Evolutionary conservation across 139 green algal species (phyloP).

Genomic region (Deuterostichococcus epilithicus): DNA sequence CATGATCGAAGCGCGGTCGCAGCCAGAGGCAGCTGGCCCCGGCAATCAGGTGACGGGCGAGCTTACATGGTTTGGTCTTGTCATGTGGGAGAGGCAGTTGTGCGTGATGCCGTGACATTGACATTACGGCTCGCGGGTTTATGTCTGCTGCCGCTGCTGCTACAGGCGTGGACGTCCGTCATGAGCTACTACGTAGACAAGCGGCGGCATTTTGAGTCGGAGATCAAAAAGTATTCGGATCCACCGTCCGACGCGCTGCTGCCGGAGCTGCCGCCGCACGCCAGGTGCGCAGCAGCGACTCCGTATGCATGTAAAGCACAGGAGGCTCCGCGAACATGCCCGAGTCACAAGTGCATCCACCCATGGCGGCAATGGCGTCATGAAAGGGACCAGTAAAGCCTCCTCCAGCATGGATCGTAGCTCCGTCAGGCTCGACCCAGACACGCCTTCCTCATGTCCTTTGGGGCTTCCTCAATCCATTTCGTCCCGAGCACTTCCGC

Average conservation of each 20-base stretch:
- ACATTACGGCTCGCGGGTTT: not conserved
- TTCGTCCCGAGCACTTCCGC: no score
- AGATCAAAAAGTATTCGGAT: conserved; percentile 76
- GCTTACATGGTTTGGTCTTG: not conserved
- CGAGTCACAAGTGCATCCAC: no score
- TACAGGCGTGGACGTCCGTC: conserved; percentile 43
- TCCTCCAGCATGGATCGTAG: no score
- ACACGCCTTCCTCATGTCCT: no score
- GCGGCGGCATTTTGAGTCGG: conserved; percentile 43
- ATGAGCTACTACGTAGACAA: conserved; percentile 56
- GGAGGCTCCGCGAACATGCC: no score
- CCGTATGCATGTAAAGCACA: conserved; percentile 9
- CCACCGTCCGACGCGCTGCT: conserved; percentile 87
- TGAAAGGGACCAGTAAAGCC: no score
- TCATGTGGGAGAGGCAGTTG: not conserved
- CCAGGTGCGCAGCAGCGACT: conserved; percentile 29
- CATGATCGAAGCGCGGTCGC: conserved; percentile 30
- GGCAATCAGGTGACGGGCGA: not conserved
- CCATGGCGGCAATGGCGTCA: no score
- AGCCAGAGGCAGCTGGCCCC: not conserved
- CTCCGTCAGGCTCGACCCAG: no score
- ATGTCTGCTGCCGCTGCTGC: not conserved
- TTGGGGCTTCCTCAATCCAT: no score
- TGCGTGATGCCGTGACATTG: not conserved
- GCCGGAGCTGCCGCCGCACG: conserved; percentile 73